Conservation (phyloP, 1,284 basidiomycete species). For the Trametes sp. region DNA sequence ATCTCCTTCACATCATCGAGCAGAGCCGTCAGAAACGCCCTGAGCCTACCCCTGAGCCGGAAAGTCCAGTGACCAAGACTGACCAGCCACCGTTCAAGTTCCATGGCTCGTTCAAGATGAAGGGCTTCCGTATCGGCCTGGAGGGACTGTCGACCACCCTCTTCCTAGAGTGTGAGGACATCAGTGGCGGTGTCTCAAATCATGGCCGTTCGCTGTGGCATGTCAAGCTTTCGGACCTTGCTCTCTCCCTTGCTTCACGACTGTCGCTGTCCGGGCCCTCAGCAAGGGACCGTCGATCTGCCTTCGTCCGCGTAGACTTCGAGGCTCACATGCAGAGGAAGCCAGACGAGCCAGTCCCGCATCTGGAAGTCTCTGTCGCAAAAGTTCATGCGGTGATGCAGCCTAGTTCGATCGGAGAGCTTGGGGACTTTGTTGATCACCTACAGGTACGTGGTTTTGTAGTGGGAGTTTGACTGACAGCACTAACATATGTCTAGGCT, state of each 20-base stretch:
- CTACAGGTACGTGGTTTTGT: slow-evolving; percentile 78
- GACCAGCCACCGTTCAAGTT: slow-evolving; percentile 42
- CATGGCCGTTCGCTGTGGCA: slow-evolving; percentile 60
- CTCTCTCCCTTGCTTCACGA: slow-evolving; percentile 76
- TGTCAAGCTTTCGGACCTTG: slow-evolving; percentile 70
- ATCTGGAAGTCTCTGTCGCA: slow-evolving; percentile 64
- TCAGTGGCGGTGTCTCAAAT: slow-evolving; percentile 64
- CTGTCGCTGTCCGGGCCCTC: slow-evolving; percentile 49
- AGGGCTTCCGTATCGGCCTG: slow-evolving; percentile 80
- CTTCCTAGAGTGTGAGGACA: slow-evolving; percentile 76
- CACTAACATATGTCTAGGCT: slow-evolving; percentile 50
- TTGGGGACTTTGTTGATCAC: slow-evolving; percentile 88
- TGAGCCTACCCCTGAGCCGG: slow-evolving; percentile 30
- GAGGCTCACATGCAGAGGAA: slow-evolving; percentile 49
- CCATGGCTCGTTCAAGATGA: slow-evolving; percentile 67
- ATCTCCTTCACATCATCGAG: slow-evolving; percentile 70
- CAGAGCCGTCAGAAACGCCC: slow-evolving; percentile 58
- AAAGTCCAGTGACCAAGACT: slow-evolving; percentile 9
- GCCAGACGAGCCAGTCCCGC: slow-evolving; percentile 43
- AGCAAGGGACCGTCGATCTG: slow-evolving; percentile 72
- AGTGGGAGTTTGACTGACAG: no score
- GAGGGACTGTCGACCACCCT: slow-evolving; percentile 75
- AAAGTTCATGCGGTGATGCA: slow-evolving; percentile 93
- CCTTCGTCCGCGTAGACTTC: slow-evolving; percentile 85
- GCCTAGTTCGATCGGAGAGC: slow-evolving; percentile 86